Percentiles rank a stretch among this genome's conserved stretches.
phyloP scores from a whole-genome alignment of 768 basidiomycete genomes.

The Trametes sanguinea region DNA sequence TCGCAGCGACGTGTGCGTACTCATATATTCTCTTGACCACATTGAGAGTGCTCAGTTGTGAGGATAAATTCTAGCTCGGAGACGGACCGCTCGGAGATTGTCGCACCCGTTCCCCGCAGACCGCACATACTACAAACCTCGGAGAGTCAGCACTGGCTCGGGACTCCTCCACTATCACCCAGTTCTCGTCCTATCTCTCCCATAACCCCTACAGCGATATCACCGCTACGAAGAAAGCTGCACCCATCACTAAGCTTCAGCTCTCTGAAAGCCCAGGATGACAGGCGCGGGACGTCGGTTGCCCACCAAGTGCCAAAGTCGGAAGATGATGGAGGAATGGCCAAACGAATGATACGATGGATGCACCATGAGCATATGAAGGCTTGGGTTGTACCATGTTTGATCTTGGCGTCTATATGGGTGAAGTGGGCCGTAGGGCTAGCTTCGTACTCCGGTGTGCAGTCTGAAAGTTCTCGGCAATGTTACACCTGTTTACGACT shows the following conservation, averaged over 20 bases:
- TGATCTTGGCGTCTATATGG: constrained; percentile 53
- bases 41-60: too few species aligned
- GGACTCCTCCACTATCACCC: constrained; percentile 47
- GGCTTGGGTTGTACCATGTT: constrained; percentile 57
- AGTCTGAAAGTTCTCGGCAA: constrained; percentile 15
- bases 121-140: constrained; percentile 58
- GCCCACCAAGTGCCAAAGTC: constrained; percentile 14
- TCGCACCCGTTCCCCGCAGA: constrained; percentile 66
- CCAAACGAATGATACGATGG: constrained; percentile 71
- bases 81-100: constrained; percentile 46
- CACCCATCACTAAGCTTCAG: constrained; percentile 43
- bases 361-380: constrained; percentile 71
- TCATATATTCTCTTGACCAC: neutral
- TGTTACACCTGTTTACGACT: constrained; percentile 11
- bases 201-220: constrained; percentile 36
- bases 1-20: constrained; percentile 27
- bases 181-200: constrained; percentile 51
- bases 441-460: constrained; percentile 81
- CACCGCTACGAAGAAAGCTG: constrained; percentile 25
- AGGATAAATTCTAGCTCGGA: constrained; percentile 28
- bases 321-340: constrained; percentile 44
- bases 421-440: constrained; percentile 73
- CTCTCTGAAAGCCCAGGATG: constrained; percentile 43
- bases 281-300: constrained; percentile 28
- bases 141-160: constrained; percentile 64